Evolutionary conservation across 257 asterid species (phyloP).

Genomic region (Solanum corneliomulleri): DNA sequence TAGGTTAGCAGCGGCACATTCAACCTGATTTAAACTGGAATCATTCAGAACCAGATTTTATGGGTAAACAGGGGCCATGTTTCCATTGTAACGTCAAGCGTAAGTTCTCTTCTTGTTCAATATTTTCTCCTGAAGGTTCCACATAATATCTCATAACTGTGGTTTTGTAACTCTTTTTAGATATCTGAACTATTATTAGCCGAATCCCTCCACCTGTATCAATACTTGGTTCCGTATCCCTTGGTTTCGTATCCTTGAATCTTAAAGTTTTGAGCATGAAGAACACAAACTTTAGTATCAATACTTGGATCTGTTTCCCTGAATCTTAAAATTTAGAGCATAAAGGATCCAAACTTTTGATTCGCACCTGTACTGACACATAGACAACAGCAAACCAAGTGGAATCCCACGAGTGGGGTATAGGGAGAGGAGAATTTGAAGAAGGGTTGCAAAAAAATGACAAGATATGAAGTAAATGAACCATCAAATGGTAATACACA

Average conservation of each 20-base stretch:
- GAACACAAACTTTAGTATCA: background rate
- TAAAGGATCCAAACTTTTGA: background rate
- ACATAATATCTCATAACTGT: background rate
- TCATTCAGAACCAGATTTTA: background rate
- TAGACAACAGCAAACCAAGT: background rate
- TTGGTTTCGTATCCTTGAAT: background rate
- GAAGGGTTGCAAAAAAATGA: background rate
- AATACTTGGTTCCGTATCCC: background rate
- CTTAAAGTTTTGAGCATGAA: background rate
- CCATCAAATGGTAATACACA: background rate
- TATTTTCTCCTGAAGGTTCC: background rate
- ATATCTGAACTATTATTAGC: background rate
- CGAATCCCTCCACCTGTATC: background rate
- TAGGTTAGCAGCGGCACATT: background rate
- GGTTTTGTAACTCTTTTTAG: background rate
- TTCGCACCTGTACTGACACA: background rate
- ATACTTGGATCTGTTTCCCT: background rate
- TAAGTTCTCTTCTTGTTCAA: background rate
- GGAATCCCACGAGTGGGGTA: background rate
- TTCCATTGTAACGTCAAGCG: conserved; percentile 11
- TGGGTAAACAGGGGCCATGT: conserved; percentile 16
- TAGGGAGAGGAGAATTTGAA: background rate
- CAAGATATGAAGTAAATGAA: background rate
- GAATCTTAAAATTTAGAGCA: background rate
- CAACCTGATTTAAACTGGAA: background rate